A percentile compares a stretch with the other conserved stretches of the same genome.
Evolutionary conservation across 1,284 basidiomycete species (phyloP).

Genomic region (Puccinia polysora): DNA sequence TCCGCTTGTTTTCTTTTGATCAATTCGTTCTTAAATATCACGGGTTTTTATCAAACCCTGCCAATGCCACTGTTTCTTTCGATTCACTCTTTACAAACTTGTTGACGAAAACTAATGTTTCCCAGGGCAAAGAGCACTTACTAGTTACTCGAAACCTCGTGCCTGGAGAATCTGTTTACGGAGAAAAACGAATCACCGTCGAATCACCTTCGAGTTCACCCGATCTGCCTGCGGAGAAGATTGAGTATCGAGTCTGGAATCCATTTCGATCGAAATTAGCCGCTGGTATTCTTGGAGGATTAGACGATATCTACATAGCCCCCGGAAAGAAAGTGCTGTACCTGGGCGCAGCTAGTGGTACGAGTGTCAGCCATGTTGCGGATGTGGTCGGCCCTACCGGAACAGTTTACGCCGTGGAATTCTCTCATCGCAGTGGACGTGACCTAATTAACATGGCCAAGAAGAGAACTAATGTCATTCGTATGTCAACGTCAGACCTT

Average conservation of each 20-base stretch:
- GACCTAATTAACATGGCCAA: slow-evolving; percentile 99
- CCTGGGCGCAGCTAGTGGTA: slow-evolving; percentile 91
- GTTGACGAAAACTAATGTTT: too few relatives aligned
- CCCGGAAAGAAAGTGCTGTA: slow-evolving; percentile 97
- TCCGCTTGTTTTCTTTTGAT: too few relatives aligned
- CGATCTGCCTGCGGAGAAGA: slow-evolving; percentile 74
- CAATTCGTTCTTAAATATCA: too few relatives aligned
- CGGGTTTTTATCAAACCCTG: too few relatives aligned
- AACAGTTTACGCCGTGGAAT: slow-evolving; percentile 96
- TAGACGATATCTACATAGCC: slow-evolving; percentile 87
- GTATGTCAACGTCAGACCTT: slow-evolving; percentile 59
- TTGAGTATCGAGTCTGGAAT: slow-evolving; percentile 99
- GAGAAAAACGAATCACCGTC: slow-evolving; percentile 69
- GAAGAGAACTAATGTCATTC: slow-evolving; percentile 98
- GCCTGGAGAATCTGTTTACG: slow-evolving; percentile 95
- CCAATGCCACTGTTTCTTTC: too few relatives aligned
- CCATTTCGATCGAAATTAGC: slow-evolving; percentile 97
- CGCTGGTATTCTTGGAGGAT: slow-evolving; percentile 89
- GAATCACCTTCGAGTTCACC: slow-evolving; percentile 62
- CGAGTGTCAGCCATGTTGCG: slow-evolving; percentile 95
- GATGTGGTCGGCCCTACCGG: slow-evolving; percentile 97
- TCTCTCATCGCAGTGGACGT: slow-evolving; percentile 91
- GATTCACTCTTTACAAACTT: too few relatives aligned
- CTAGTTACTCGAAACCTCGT: slow-evolving; percentile 97
- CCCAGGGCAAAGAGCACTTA: slow-evolving; percentile 73